phyloP scores from a whole-genome alignment of 176 grass and related monocot species.

The Ensete glaucum region DNA sequence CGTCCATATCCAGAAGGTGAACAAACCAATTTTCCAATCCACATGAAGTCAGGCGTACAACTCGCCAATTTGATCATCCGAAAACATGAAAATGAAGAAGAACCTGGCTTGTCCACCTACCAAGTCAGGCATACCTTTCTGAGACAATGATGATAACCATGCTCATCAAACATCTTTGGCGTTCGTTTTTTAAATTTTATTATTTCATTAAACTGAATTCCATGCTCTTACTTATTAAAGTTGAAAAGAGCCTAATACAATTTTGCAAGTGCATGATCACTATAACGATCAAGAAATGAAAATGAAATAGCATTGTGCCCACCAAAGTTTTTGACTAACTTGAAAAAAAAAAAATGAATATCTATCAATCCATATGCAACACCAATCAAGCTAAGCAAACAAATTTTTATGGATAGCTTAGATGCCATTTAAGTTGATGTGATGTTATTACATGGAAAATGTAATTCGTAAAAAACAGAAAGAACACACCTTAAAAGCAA shows the following conservation, averaged over 20 bases:
- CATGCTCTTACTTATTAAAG: too few species aligned
- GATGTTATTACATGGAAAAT: not conserved
- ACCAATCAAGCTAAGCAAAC: not conserved
- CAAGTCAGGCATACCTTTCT: not conserved
- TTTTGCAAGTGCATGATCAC: too few species aligned
- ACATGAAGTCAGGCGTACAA: not conserved
- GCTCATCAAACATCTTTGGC: too few species aligned
- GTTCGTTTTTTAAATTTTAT: too few species aligned
- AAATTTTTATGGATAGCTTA: not conserved
- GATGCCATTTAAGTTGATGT: not conserved
- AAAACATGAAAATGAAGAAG: not conserved
- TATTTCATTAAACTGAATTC: too few species aligned
- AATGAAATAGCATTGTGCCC: too few species aligned
- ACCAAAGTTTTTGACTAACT: too few species aligned
- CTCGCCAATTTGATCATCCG: not conserved
- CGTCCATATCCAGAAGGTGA: not conserved
- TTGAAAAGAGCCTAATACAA: too few species aligned
- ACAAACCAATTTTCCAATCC: not conserved
- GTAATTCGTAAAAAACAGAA: not conserved
- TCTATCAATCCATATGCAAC: not conserved
- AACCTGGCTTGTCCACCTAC: not conserved
- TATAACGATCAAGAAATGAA: too few species aligned
- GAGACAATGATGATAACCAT: too few species aligned
- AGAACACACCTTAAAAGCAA: constrained; percentile 56
- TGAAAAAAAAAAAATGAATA: too few species aligned